A percentile compares a stretch with the other conserved stretches of the same genome.
Conservation (phyloP, 2,329 filamentous ascomycete genomes). For the Beauveria scarabaeidicola region DNA sequence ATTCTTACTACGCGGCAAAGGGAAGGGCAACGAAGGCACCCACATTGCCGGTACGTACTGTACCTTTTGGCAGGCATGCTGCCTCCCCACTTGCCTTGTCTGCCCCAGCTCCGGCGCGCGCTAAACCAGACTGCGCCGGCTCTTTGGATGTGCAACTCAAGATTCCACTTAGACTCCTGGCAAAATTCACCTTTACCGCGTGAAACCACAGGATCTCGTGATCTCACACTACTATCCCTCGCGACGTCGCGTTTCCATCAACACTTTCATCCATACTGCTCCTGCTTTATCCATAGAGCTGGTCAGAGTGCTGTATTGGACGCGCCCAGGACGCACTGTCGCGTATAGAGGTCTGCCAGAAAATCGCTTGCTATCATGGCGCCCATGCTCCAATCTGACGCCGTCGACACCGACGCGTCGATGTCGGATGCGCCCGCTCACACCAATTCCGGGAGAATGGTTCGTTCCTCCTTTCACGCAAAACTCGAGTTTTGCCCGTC, state of each 20-base stretch:
- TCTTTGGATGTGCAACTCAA: constrained; percentile 26
- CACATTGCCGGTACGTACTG: not conserved
- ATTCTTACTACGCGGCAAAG: too few relatives aligned
- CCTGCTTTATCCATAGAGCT: not conserved
- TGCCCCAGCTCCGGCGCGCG: constrained; percentile 12
- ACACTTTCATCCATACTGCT: not conserved
- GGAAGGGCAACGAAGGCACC: too few relatives aligned
- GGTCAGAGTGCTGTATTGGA: constrained; percentile 19
- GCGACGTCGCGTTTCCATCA: constrained; percentile 6
- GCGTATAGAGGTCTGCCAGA: constrained; percentile 41
- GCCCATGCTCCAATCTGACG: constrained; percentile 44
- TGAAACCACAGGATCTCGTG: not conserved
- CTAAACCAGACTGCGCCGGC: constrained; percentile 25
- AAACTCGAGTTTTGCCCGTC: not conserved
- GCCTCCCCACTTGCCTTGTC: constrained; percentile 14
- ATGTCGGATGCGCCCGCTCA: constrained; percentile 51
- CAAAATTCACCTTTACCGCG: not conserved
- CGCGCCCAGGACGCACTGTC: constrained; percentile 42
- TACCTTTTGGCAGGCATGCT: constrained; percentile 15
- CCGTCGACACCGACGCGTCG: constrained; percentile 51
- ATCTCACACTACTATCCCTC: not conserved
- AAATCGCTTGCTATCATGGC: constrained; percentile 37
- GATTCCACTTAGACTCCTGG: constrained; percentile 22
- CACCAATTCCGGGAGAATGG: constrained; percentile 41
- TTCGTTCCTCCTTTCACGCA: constrained; percentile 21